Evolutionary conservation across 768 basidiomycete genomes (phyloP).

Genomic region (Suillus alpinus): DNA sequence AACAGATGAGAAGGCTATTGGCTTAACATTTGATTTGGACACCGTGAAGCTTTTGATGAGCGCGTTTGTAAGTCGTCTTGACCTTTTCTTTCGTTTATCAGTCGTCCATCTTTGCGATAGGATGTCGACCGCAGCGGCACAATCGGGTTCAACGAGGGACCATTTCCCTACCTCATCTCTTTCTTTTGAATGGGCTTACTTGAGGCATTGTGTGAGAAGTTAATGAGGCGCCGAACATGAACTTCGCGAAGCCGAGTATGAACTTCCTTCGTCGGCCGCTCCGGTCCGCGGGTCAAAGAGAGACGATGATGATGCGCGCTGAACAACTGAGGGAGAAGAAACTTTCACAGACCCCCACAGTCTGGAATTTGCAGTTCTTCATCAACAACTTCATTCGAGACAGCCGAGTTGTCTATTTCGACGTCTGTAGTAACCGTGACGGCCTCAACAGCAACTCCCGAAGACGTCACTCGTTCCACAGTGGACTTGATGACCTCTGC

Average conservation of each 20-base stretch:
- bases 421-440: neutral
- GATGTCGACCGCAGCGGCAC: conserved; percentile 76
- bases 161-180: conserved; percentile 8
- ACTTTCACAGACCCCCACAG: neutral
- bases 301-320: conserved; percentile 25
- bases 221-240: conserved; percentile 41
- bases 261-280: conserved; percentile 1
- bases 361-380: conserved; percentile 3
- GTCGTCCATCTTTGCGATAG: conserved; percentile 22
- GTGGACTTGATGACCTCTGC: conserved; percentile 57
- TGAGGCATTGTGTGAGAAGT: neutral
- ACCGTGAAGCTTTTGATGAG: conserved; percentile 84
- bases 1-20: neutral
- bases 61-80: conserved; percentile 55
- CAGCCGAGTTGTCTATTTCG: neutral
- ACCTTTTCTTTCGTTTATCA: neutral
- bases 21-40: conserved; percentile 75
- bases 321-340: neutral
- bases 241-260: conserved; percentile 35
- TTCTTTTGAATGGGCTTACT: neutral
- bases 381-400: neutral
- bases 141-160: conserved; percentile 75
- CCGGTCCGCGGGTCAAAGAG: conserved; percentile 16
- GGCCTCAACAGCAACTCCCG: neutral
- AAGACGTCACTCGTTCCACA: conserved; percentile 24